Base-by-base conservation (phyloP, 495 filamentous ascomycete genomes). In the Astrothelium subdiscretum region DNA sequence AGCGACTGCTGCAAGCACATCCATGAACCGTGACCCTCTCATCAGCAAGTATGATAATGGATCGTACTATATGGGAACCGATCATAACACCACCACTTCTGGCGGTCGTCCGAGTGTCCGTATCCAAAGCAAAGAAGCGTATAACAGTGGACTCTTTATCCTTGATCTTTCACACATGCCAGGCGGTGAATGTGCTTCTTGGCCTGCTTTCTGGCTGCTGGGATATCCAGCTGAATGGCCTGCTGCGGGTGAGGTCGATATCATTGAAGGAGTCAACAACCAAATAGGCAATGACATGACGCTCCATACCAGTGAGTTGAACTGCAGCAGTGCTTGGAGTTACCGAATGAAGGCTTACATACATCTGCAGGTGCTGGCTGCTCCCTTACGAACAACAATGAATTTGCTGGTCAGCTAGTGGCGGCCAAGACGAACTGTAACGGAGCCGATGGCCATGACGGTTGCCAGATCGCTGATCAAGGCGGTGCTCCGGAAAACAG, bases 261-360 rank as follows among this genome's bases (percentile, higher is more conserved):
- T 96, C 67, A 86, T 96, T 70, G 91, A 96, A 69, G 90, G 90
- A 42, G 87, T 95, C 63, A 90, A 92, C 73, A 68, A 78, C 40
- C 79, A 86, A 59, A 71, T 77, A 0, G 75, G 80, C 62, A 87
- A 91, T 65, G 72, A 77, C 51, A 83, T 94, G 65, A 87, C 89
- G 4, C 79, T 95, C 32, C 91, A 95, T 73, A 91, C 89, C 0
- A 44, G 32, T 32, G 48, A 29, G 48, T 48, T 27, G 24, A 2
- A 54, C n/a, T 11, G 11, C 6, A 20, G 20, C 8, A 29, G 5
- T 24, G 12, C 10, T 54, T 8, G 20, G 6, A 26, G 12, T 29
- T 15, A 54, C 8, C 20, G 48, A 20, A 54, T 27, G 35, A 38
- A 54, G 8, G 4, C 24, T 54, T 3, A 27, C 8, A 27, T 20